Base-by-base conservation (phyloP, 164 flowering plant genomes). In the Sextonia rubra region DNA sequence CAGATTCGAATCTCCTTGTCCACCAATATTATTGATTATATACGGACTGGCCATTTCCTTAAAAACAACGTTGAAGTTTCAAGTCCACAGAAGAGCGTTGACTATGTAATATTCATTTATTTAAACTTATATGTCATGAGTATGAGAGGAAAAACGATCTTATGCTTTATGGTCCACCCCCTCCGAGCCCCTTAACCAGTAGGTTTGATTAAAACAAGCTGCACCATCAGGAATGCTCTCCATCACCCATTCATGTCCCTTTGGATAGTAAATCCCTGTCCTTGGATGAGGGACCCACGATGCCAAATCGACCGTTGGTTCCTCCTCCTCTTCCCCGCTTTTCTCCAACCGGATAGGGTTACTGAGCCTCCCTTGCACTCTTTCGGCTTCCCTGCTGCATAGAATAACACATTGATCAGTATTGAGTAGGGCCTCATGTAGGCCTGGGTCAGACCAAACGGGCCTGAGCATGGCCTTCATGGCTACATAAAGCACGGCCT, bases 271-370 rank as follows among this genome's bases (percentile, higher is more conserved):
- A 66, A 90, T 89, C 3, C 96, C 96, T 0, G 84, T 84, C 1
- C 89, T 83, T 14, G 88, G 85, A 77, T 90, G 89, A 8, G 96
- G 93, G 2, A 86, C 77, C 95, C 95, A 90, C 15, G 66, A 68
- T 2, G 75, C 18, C 12, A 20, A 27, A 20, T 73, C 49, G 1
- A 22, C 3, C 18, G 32, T 65, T 6, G 26, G 29, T 37, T 48
- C 44, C 30, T 29, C 56, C n/a, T 62, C 30, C 44, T 62, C 30
- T 52, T 12, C 6, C 25, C 8, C 27, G 60, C 55, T n/a, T 17
- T 64, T 27, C 47, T 25, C 58, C 48, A 55, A 17, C 64, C 22
- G 48, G 24, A 17, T 12, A 1, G 44, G 14, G 58, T 69, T 74
- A 49, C 24, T 49, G 24, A 68, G 1, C 18, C 55, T 3, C 25